Percentiles rank a stretch among this genome's conserved stretches.
Evolutionary conservation across 2,329 filamentous ascomycete species (phyloP).

Genomic region (Phoma herbarum): DNA sequence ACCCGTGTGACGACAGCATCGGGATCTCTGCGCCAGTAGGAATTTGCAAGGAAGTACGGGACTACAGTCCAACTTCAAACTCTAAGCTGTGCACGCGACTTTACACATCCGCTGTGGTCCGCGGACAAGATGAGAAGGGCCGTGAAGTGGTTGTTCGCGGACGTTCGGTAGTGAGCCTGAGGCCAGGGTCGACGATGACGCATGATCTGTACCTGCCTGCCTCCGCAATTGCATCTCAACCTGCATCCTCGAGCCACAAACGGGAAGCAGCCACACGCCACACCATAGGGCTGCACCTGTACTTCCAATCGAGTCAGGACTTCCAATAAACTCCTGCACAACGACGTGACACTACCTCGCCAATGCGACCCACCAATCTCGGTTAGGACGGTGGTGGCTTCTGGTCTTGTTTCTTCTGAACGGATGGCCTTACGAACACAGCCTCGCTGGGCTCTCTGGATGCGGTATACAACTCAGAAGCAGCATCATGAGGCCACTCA

Average conservation of each 20-base stretch:
- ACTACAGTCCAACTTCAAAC: not conserved
- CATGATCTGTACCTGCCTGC: constrained; percentile 14
- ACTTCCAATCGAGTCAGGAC: constrained; percentile 5
- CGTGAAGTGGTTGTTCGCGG: constrained; percentile 11
- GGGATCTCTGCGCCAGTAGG: constrained; percentile 3
- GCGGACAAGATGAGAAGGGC: constrained; percentile 11
- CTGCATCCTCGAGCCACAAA: constrained; percentile 8
- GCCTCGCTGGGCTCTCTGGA: constrained; percentile 11
- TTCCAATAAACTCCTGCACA: constrained; percentile 2
- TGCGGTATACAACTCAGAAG: constrained; percentile 2
- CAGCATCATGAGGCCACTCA: not conserved
- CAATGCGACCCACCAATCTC: not conserved
- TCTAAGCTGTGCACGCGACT: constrained; percentile 18
- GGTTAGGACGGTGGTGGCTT: constrained; percentile 7
- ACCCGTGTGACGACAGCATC: constrained; percentile 19
- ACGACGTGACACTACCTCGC: not conserved
- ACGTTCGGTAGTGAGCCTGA: constrained; percentile 8
- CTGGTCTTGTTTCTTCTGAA: not conserved
- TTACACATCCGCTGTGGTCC: constrained; percentile 22
- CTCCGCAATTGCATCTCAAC: constrained; percentile 1
- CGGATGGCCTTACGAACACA: not conserved
- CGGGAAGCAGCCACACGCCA: constrained; percentile 11
- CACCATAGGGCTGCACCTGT: not conserved
- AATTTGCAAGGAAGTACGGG: not conserved
- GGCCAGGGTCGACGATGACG: constrained; percentile 17